Evolutionary conservation across 306 rosid species (phyloP), one percentile per base, ranked within the genome.

Genomic region (Trichosanthes truncata): DNA sequence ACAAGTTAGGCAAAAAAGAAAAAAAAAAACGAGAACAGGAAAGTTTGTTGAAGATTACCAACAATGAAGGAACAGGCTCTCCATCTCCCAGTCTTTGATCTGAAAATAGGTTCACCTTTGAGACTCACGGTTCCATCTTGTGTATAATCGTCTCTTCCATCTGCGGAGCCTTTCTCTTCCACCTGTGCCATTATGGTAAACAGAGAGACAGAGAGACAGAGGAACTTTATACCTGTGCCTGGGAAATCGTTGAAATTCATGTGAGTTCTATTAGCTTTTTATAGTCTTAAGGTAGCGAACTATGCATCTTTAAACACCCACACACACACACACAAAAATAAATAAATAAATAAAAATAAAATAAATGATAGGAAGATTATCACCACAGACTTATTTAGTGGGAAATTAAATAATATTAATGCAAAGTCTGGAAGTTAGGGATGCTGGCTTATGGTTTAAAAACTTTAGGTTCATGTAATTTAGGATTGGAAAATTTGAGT

Each of bases 101-200:
- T 82, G 3, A 82, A 62, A 71, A 85, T 38, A 15, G 86, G 86
- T 46, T 61, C 80, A 15, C 86, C 84, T 57, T 80, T 80, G 72
- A 83, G 88, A 80, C 74, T 79, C 13, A 86, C 84, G n/a, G 84
- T 77, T 76, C 88, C 86, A 82, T 85, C 86, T 65, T 80, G 78
- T 1, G 88, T 80, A 25, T 77, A 82, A 68, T 76, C 80, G 4
- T 82, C 81, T 15, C 59, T 73, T 71, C 66, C 78, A 60, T 59
- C 51, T 51, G 53, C 71, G 14, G 40, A 65, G 15, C 80, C 85
- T 49, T 41, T 76, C 71, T 85, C 84, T 66, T 82, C 84, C 46
- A 63, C 75, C 48, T 1, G 61, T 25, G 81, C 78, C 84, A 82
- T 82, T 43, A 6, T 82, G 20, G 9, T 51, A 41, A 17, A 49